Evolutionary conservation across 208 protist genomes (phyloP).

Genomic region (Leishmania martiniquensis): DNA sequence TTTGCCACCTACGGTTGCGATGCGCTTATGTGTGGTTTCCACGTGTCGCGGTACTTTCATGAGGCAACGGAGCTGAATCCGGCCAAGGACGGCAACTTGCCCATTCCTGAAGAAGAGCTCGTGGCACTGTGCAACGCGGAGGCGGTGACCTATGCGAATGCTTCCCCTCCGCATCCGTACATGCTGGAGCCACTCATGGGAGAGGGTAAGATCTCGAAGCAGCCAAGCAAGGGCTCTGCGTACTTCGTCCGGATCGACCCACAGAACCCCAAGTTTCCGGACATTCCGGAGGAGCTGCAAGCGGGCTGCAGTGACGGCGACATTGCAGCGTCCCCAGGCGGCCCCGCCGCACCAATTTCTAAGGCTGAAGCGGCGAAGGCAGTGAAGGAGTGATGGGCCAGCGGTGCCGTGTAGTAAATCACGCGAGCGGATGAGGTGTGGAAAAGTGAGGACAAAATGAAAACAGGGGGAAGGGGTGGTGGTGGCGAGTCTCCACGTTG

Average conservation of each 20-base stretch:
- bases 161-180: conserved; percentile 83
- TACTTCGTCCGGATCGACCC: conserved; percentile 62
- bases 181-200: conserved; percentile 83
- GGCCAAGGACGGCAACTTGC: conserved; percentile 74
- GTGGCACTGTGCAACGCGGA: conserved; percentile 65
- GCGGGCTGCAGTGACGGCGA: conserved; percentile 16
- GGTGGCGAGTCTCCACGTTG: too few species aligned
- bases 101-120: conserved; percentile 64
- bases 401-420: neutral
- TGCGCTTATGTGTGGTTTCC: conserved; percentile 77
- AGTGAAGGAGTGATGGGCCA: conserved; percentile 6
- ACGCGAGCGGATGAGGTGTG: neutral
- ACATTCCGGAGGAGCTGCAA: conserved; percentile 85
- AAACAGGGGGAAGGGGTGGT: neutral
- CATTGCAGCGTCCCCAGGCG: conserved; percentile 6
- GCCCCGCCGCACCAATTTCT: neutral
- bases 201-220: conserved; percentile 80
- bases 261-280: conserved; percentile 85
- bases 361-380: conserved; percentile 1
- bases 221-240: conserved; percentile 61
- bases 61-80: conserved; percentile 91
- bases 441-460: neutral
- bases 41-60: conserved; percentile 90
- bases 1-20: conserved; percentile 86
- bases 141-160: conserved; percentile 77